Evolutionary conservation across 2,329 filamentous ascomycete species (phyloP).

Genomic region (Penicillium sp.): DNA sequence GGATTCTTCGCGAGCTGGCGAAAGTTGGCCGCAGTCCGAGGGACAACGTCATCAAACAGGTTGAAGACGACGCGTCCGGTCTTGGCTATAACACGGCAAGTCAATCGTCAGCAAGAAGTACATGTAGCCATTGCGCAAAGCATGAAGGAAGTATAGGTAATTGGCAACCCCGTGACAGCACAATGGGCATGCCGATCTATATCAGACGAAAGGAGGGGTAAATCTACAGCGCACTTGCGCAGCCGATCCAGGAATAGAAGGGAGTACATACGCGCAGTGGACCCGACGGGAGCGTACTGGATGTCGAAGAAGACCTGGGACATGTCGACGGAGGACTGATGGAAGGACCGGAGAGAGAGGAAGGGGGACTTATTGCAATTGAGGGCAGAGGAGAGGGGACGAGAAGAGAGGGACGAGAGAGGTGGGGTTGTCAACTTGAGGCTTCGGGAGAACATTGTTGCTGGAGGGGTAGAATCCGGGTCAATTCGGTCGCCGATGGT

Average conservation of each 20-base stretch:
- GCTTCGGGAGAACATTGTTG: slow-evolving; percentile 49
- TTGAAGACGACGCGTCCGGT: slow-evolving; percentile 83
- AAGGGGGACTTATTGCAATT: slow-evolving; percentile 35
- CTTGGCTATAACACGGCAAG: slow-evolving; percentile 61
- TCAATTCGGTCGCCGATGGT: slow-evolving; percentile 29
- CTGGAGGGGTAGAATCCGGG: slow-evolving; percentile 41
- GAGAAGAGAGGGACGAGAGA: slow-evolving; percentile 45
- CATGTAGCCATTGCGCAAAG: background rate
- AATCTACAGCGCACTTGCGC: slow-evolving; percentile 13
- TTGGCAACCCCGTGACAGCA: background rate
- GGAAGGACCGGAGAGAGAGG: slow-evolving; percentile 58
- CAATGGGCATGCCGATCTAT: background rate
- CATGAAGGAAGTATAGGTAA: background rate
- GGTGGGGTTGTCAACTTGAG: slow-evolving; percentile 51
- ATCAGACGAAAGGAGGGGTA: slow-evolving; percentile 16
- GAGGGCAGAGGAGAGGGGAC: slow-evolving; percentile 40
- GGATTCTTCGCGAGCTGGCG: slow-evolving; percentile 78
- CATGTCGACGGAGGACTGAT: slow-evolving; percentile 75
- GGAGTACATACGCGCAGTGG: slow-evolving; percentile 34
- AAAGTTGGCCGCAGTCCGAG: slow-evolving; percentile 89
- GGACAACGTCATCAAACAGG: slow-evolving; percentile 83
- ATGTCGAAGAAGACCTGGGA: slow-evolving; percentile 75
- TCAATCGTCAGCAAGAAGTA: slow-evolving; percentile 30
- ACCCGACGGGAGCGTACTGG: slow-evolving; percentile 56
- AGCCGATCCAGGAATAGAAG: slow-evolving; percentile 10